phyloP scores from a whole-genome alignment of 805 yeast genomes.

The Brettanomyces bruxellensis region DNA sequence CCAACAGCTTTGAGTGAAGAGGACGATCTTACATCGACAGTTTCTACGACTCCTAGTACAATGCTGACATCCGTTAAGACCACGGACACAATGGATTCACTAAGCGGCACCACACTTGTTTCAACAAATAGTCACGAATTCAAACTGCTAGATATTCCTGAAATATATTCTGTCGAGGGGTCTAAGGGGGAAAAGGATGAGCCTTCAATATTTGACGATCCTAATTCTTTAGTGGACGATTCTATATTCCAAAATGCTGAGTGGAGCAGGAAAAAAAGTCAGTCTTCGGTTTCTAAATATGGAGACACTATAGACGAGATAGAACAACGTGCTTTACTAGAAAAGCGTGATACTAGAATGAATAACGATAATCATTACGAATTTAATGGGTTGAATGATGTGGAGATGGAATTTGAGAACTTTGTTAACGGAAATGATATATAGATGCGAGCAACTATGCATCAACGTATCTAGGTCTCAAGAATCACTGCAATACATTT shows the following conservation, averaged over 20 bases:
- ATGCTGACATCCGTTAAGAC: slow-evolving; percentile 20
- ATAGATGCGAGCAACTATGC: neutral
- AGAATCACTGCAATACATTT: too few species aligned
- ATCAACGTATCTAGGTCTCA: too few species aligned
- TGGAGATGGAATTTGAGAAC: slow-evolving; percentile 22
- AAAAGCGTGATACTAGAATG: neutral
- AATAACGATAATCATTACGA: slow-evolving; percentile 8
- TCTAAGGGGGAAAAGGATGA: neutral
- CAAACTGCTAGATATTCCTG: slow-evolving; percentile 10
- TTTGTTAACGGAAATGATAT: slow-evolving; percentile 19
- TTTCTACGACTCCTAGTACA: slow-evolving; percentile 16
- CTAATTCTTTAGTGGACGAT: slow-evolving; percentile 2
- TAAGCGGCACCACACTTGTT: slow-evolving; percentile 15
- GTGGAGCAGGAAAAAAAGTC: too few species aligned
- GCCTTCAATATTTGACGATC: neutral
- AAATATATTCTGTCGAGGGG: neutral
- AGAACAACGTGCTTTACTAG: neutral
- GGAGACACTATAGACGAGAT: neutral
- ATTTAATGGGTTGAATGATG: slow-evolving; percentile 14
- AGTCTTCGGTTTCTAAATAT: too few species aligned
- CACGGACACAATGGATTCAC: slow-evolving; percentile 20
- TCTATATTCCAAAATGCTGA: neutral
- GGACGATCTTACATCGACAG: slow-evolving; percentile 19
- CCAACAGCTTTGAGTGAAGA: slow-evolving; percentile 9
- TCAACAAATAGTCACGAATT: slow-evolving; percentile 10